Evolutionary conservation across 2,329 filamentous ascomycete genomes (phyloP).

Genomic region (Apiospora marii): DNA sequence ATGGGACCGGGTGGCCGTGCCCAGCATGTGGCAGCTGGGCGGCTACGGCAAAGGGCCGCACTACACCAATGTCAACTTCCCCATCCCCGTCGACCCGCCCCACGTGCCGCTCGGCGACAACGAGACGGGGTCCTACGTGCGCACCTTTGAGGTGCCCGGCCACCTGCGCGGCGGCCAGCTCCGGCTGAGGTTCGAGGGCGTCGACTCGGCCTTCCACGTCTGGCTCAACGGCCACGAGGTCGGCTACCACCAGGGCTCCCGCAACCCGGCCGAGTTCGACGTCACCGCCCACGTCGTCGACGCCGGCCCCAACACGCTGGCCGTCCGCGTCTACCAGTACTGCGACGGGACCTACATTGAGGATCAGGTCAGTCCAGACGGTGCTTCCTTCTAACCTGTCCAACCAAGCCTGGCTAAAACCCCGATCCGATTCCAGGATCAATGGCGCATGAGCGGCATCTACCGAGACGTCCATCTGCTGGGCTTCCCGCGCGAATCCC

Average conservation of each 20-base stretch:
- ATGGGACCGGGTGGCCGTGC: slow-evolving; percentile 66
- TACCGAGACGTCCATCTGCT: slow-evolving; percentile 66
- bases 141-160: slow-evolving; percentile 55
- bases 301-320: slow-evolving; percentile 55
- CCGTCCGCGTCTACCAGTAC: slow-evolving; percentile 67
- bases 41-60: slow-evolving; percentile 70
- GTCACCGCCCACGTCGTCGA: slow-evolving; percentile 55
- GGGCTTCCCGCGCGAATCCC: slow-evolving; percentile 57
- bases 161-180: slow-evolving; percentile 52
- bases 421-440: slow-evolving; percentile 48
- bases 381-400: no score
- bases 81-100: slow-evolving; percentile 70
- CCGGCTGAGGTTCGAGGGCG: slow-evolving; percentile 67
- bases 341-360: slow-evolving; percentile 69
- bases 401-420: background rate
- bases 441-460: slow-evolving; percentile 66
- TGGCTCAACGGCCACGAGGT: slow-evolving; percentile 67
- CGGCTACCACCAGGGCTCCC: slow-evolving; percentile 68
- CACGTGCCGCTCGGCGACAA: slow-evolving; percentile 63
- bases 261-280: slow-evolving; percentile 70
- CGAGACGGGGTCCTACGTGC: slow-evolving; percentile 61
- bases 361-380: slow-evolving; percentile 49
- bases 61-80: slow-evolving; percentile 75
- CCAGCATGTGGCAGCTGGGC: slow-evolving; percentile 75
- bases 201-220: slow-evolving; percentile 68